Conservation (phyloP, 2,329 filamentous ascomycete species). For the Ascochyta rabiei region DNA sequence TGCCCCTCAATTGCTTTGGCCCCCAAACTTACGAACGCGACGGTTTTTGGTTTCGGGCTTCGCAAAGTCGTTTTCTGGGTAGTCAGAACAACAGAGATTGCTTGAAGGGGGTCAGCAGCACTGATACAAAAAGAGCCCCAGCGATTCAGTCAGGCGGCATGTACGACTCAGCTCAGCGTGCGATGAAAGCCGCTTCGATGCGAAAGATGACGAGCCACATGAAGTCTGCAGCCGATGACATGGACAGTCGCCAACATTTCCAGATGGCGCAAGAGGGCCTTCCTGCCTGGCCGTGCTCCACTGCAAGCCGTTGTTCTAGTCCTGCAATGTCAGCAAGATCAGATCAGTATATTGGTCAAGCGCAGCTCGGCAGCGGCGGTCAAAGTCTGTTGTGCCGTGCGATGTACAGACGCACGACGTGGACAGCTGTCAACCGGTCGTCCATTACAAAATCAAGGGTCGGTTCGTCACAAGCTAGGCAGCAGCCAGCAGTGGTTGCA, state of each 20-base stretch:
- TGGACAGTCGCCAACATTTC: slow-evolving; percentile 18
- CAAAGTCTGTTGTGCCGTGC: slow-evolving; percentile 9
- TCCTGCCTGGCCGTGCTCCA: slow-evolving; percentile 31
- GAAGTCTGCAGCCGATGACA: slow-evolving; percentile 20
- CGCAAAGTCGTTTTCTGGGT: slow-evolving; percentile 19
- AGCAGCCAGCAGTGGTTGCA: slow-evolving; percentile 18
- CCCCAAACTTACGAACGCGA: slow-evolving; percentile 30
- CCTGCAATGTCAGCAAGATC: slow-evolving; percentile 30
- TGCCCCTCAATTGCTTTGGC: slow-evolving; percentile 31
- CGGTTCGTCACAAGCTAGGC: slow-evolving; percentile 33
- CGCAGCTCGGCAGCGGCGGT: slow-evolving; percentile 5
- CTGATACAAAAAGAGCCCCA: slow-evolving; percentile 1
- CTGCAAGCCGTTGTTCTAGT: slow-evolving; percentile 20
- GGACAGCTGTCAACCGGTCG: slow-evolving; percentile 20
- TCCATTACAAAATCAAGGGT: slow-evolving; percentile 18
- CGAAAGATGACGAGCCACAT: neutral
- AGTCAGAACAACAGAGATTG: neutral
- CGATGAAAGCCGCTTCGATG: neutral
- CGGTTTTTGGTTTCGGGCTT: slow-evolving; percentile 6
- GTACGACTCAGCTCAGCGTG: neutral
- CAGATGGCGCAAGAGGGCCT: slow-evolving; percentile 20
- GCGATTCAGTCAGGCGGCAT: slow-evolving; percentile 7
- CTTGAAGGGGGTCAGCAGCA: slow-evolving; percentile 7
- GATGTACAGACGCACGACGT: slow-evolving; percentile 16
- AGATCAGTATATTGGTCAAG: slow-evolving; percentile 15